Conservation (phyloP, 441 rosid genomes). For the Syzygium syzygioides region DNA sequence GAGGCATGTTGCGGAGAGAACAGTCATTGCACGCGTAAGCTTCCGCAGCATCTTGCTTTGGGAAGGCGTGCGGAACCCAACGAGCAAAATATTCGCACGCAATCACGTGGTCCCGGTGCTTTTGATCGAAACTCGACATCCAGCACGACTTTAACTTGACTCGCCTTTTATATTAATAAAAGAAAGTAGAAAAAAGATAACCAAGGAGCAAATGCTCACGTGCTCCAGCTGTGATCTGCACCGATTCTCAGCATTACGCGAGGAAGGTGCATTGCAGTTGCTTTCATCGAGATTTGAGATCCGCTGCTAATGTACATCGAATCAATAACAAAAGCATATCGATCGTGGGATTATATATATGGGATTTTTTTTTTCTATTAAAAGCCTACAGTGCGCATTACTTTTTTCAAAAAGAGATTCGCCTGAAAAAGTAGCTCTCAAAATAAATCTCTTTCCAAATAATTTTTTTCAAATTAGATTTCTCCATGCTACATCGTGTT, state of each 20-base stretch:
- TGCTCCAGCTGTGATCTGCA: not conserved
- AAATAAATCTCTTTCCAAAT: too few relatives aligned
- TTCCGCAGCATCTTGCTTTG: fast-evolving
- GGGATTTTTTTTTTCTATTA: not conserved
- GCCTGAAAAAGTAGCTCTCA: fast-evolving
- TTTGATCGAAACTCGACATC: not conserved
- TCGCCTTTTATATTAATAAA: too few relatives aligned
- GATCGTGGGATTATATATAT: not conserved
- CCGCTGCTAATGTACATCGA: not conserved
- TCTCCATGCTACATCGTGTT: fast-evolving
- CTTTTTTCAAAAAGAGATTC: not conserved
- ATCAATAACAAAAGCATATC: not conserved
- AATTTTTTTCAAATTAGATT: too few relatives aligned
- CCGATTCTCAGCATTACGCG: not conserved
- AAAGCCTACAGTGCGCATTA: not conserved
- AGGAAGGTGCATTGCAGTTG: fast-evolving
- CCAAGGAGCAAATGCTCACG: too few relatives aligned
- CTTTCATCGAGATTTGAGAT: not conserved
- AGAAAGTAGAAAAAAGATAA: too few relatives aligned
- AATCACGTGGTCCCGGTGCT: not conserved
- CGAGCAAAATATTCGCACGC: not conserved
- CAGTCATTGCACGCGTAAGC: fast-evolving
- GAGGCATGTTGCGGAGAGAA: not conserved
- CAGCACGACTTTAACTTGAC: too few relatives aligned
- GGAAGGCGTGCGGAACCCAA: not conserved